These are phyloP conservation scores for Lentinula edodes DNA, from an alignment of 768 basidiomycete species.

Conservation along the genomic window DNA sequence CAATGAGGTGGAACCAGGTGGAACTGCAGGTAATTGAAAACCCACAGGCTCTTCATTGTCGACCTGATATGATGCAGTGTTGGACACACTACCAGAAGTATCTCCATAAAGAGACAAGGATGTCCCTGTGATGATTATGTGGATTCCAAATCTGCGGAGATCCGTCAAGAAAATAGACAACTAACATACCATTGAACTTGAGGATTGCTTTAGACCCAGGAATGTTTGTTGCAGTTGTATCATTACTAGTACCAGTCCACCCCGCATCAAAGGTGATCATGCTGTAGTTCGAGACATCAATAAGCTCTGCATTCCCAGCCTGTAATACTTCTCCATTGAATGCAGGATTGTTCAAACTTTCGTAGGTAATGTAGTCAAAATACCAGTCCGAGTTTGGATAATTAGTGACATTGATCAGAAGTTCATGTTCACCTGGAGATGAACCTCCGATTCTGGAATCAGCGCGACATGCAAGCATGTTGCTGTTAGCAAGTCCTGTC, in stretches of 20 bases:
- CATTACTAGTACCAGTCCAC: background rate
- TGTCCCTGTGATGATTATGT: background rate
- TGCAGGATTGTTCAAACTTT: background rate
- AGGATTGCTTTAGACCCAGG: background rate
- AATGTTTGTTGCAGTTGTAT: background rate
- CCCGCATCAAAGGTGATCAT: slow-evolving; percentile 1
- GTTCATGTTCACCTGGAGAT: slow-evolving; percentile 4
- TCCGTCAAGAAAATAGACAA: background rate
- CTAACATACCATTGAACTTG: background rate
- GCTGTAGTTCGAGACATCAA: background rate
- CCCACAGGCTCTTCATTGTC: background rate
- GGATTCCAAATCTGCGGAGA: background rate
- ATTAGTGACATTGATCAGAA: slow-evolving; percentile 3
- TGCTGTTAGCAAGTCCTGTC: background rate
- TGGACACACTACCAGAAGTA: background rate
- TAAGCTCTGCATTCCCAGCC: background rate
- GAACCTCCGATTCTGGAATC: background rate
- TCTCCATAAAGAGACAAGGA: background rate
- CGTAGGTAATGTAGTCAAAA: slow-evolving; percentile 2
- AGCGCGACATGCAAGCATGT: background rate
- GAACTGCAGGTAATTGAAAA: background rate
- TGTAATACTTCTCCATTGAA: slow-evolving; percentile 3
- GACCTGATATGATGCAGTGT: background rate
- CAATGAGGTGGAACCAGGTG: background rate
- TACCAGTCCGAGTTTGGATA: background rate